Percentiles rank a stretch among this genome's conserved stretches.
These are phyloP conservation scores for Aspergillus hortae DNA, from an alignment of 2,329 filamentous ascomycete species.

Conservation along the genomic window DNA sequence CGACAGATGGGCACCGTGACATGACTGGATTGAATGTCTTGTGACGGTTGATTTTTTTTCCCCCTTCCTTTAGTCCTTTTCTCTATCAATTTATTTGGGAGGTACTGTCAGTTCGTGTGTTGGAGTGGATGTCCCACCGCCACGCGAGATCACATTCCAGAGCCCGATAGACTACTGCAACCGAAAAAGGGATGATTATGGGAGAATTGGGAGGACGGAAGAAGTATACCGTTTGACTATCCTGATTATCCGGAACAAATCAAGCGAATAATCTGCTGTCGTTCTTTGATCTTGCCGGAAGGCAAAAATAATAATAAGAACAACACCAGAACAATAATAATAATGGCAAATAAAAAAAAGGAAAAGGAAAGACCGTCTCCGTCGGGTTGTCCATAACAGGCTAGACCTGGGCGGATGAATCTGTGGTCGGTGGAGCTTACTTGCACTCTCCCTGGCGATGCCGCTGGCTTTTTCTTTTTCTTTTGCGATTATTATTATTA, in stretches of 20 bases:
- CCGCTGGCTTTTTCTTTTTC: no score
- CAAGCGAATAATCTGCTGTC: background rate
- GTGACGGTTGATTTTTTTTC: background rate
- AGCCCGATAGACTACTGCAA: background rate
- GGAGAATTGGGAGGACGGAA: background rate
- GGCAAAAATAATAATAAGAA: background rate
- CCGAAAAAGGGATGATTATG: background rate
- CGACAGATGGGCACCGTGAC: slow-evolving; percentile 4
- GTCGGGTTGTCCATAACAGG: slow-evolving; percentile 18
- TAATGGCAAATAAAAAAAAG: background rate
- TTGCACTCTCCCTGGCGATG: no score
- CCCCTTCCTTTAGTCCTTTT: background rate
- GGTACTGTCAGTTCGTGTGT: background rate
- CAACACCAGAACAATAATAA: background rate
- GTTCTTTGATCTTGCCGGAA: background rate
- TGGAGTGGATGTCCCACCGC: background rate
- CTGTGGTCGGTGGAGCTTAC: slow-evolving; percentile 2
- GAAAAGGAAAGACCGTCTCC: background rate
- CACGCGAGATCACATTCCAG: background rate
- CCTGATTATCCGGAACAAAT: background rate
- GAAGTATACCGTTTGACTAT: background rate
- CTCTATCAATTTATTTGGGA: background rate
- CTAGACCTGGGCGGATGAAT: slow-evolving; percentile 13
- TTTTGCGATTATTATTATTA: no score
- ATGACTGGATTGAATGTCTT: background rate